A percentile compares a stretch with the other conserved stretches of the same genome.
Evolutionary conservation across 169 alveolate species (phyloP).

Genomic region (Plasmodium coatneyi): DNA sequence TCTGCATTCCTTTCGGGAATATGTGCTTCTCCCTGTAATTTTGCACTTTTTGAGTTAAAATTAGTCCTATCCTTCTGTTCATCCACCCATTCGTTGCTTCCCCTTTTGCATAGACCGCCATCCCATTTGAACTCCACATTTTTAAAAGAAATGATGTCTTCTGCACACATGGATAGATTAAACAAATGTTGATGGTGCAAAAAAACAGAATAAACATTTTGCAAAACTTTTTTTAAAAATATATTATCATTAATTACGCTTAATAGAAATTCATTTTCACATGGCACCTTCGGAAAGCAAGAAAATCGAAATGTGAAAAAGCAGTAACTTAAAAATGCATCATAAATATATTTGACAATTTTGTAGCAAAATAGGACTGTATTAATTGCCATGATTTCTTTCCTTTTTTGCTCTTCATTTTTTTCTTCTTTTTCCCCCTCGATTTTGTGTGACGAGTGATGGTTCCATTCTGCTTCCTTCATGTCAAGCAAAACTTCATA

Average conservation of each 20-base stretch:
- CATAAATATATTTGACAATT: conserved; percentile 56
- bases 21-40: background rate
- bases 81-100: background rate
- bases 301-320: conserved; percentile 57
- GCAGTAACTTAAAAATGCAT: conserved; percentile 62
- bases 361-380: conserved; percentile 40
- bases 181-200: conserved; percentile 29
- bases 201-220: conserved; percentile 34
- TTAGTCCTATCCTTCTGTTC: background rate
- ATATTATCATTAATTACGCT: conserved; percentile 31
- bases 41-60: background rate
- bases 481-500: conserved; percentile 17
- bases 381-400: conserved; percentile 16
- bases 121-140: background rate
- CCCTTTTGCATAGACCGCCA: background rate
- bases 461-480: background rate
- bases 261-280: conserved; percentile 27
- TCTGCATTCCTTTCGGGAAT: background rate
- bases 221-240: conserved; percentile 66
- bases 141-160: conserved; percentile 17
- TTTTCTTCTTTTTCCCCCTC: background rate
- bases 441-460: background rate
- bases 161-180: conserved; percentile 6
- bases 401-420: conserved; percentile 8
- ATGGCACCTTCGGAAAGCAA: conserved; percentile 7